phyloP scores from a whole-genome alignment of 2,329 filamentous ascomycete species.

The Plenodomus tracheiphilus region DNA sequence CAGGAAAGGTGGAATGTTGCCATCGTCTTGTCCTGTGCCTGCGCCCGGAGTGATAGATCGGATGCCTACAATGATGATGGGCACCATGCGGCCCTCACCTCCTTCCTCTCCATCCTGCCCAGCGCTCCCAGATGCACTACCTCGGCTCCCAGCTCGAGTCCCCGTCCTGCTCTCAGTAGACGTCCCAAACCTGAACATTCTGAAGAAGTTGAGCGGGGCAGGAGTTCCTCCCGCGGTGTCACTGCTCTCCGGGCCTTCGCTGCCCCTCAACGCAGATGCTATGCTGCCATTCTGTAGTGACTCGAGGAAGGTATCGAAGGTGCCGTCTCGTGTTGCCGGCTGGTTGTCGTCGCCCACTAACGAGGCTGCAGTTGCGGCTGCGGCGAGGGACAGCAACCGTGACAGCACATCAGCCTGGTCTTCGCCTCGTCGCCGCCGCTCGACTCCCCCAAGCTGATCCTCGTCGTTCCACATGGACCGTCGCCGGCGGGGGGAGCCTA shows the following conservation, averaged over 20 bases:
- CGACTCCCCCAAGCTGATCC: slow-evolving; percentile 26
- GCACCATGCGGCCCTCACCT: slow-evolving; percentile 62
- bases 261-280: slow-evolving; percentile 58
- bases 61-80: slow-evolving; percentile 71
- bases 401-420: slow-evolving; percentile 66
- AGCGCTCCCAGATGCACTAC: slow-evolving; percentile 21
- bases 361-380: slow-evolving; percentile 66
- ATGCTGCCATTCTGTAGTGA: slow-evolving; percentile 64
- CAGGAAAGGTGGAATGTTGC: slow-evolving; percentile 53
- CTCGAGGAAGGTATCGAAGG: slow-evolving; percentile 65
- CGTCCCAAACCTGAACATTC: slow-evolving; percentile 69
- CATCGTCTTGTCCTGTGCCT: slow-evolving; percentile 49
- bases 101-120: slow-evolving; percentile 40
- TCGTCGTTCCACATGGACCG: slow-evolving; percentile 50
- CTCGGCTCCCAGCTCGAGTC: slow-evolving; percentile 28
- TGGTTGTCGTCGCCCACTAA: slow-evolving; percentile 64
- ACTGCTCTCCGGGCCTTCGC: slow-evolving; percentile 45
- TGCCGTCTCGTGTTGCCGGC: slow-evolving; percentile 61
- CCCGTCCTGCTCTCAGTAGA: slow-evolving; percentile 35
- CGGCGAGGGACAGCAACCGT: slow-evolving; percentile 64
- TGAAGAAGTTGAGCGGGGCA: slow-evolving; percentile 67
- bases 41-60: slow-evolving; percentile 63
- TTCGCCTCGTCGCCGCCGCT: slow-evolving; percentile 54
- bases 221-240: slow-evolving; percentile 46
- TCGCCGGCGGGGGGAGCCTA: slow-evolving; percentile 53